A percentile compares a stretch with the other conserved stretches of the same genome.
Evolutionary conservation across 129 eudicot species (phyloP).

Genomic region (Calendula officinalis): DNA sequence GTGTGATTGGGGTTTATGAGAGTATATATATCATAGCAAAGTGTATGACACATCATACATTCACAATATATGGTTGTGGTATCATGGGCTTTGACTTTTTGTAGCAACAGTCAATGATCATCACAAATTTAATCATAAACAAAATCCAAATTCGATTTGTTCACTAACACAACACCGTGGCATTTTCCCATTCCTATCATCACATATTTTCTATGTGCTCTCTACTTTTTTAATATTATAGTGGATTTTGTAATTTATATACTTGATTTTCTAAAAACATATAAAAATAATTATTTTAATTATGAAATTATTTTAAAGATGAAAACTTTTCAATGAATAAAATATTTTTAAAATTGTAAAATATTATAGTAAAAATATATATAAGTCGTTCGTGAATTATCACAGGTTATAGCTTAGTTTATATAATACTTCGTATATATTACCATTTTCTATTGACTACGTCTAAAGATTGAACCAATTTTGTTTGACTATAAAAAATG

Average conservation of each 20-base stretch:
- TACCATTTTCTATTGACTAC: no score
- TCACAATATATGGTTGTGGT: conserved; percentile 17
- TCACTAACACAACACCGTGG: conserved; percentile 20
- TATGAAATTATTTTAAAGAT: background rate
- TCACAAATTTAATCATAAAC: conserved; percentile 16
- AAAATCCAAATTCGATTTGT: conserved; percentile 28
- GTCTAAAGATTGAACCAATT: no score
- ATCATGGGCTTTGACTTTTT: conserved; percentile 27
- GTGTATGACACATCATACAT: conserved; percentile 26
- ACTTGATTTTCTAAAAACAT: background rate
- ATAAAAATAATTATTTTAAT: background rate
- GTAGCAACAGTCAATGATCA: conserved; percentile 3
- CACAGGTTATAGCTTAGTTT: no score
- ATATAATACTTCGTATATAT: no score
- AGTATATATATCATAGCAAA: conserved; percentile 1
- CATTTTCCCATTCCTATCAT: conserved; percentile 29
- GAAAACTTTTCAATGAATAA: no score
- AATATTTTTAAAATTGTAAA: background rate
- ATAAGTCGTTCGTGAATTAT: no score
- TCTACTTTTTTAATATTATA: conserved; percentile 9
- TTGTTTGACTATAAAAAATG: no score
- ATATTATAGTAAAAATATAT: background rate
- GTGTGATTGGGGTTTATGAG: background rate
- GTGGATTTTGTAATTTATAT: background rate
- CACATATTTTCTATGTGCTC: conserved; percentile 10